These are phyloP conservation scores for Eremothecium coryli DNA, from an alignment of 1,139 yeast species.

Conservation along the genomic window DNA sequence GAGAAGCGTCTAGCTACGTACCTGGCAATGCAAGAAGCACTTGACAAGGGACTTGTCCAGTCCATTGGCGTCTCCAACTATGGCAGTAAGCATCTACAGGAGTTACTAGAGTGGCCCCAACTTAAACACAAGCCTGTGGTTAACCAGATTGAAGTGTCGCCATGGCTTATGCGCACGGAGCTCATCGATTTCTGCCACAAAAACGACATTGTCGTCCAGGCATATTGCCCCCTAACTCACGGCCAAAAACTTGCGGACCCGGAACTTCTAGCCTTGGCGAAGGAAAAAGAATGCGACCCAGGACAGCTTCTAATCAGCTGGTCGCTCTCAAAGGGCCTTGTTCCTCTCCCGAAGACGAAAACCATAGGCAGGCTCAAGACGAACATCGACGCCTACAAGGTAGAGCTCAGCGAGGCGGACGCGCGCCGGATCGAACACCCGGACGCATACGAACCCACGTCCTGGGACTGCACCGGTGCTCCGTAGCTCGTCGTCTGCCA, in stretches of 20 bases:
- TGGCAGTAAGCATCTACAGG: constrained; percentile 52
- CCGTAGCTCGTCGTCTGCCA: constrained; percentile 31
- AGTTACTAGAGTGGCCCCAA: constrained; percentile 45
- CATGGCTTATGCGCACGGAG: constrained; percentile 65
- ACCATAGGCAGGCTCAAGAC: constrained; percentile 42
- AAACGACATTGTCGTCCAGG: constrained; percentile 49
- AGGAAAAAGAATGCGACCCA: constrained; percentile 30
- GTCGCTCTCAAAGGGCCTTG: constrained; percentile 52
- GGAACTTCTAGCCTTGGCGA: constrained; percentile 35
- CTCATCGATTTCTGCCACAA: constrained; percentile 46
- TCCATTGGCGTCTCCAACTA: constrained; percentile 64
- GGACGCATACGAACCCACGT: constrained; percentile 51
- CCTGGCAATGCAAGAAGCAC: constrained; percentile 57
- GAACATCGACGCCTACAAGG: constrained; percentile 39
- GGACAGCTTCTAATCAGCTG: constrained; percentile 42
- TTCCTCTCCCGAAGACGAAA: constrained; percentile 65
- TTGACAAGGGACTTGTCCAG: constrained; percentile 45
- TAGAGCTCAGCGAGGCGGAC: constrained; percentile 43
- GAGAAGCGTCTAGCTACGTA: constrained; percentile 45
- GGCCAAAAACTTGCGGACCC: constrained; percentile 46
- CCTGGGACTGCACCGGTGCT: constrained; percentile 58
- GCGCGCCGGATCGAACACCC: constrained; percentile 42
- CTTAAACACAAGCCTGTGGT: constrained; percentile 51
- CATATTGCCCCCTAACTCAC: constrained; percentile 64
- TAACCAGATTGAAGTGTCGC: constrained; percentile 64